Evolutionary conservation across 2,329 filamentous ascomycete genomes (phyloP), one percentile per base, ranked within the genome.

Genomic region (Phyllosticta paracitricarpa): DNA sequence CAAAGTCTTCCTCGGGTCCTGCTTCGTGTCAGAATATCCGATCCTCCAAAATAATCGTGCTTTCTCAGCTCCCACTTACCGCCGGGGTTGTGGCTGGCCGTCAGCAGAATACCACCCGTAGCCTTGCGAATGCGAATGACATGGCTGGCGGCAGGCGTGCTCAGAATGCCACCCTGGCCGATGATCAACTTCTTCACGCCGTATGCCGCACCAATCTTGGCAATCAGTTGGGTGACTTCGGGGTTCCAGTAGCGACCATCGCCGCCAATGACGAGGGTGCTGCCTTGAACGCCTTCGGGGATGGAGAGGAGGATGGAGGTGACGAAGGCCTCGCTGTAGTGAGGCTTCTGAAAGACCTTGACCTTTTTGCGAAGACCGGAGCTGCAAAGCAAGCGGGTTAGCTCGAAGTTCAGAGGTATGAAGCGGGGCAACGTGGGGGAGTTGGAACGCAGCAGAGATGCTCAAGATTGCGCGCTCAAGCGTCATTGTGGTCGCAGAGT

Each of bases 281-380:
- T 84, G 68, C 86, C 92, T 72, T 97, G 80, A 60, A 82, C 92
- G 65, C 94, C 94, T 77, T 99, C 94, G 33, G 94, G 94, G 70
- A 99, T 99, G 58, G 94, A 96, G 64, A 96, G 85, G 68, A 99
- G 84, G 74, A 97, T 96, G 76, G 91, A 93, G 66, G 93, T 83
- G 68, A 99, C 84, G 76, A 99, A 99, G 58, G 93, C 86, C 79
- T 99, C 94, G 77, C 90, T 92, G 83, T 99, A 99, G 79, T 99
- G 84, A 63, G 87, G 82, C 78, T 97, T 82, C 77, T 99, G 91
- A 82, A 99, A 99, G 74, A 96, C 89, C 72, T 90, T 91, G 79
- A 97, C 94, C 85, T 96, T 97, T 81, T 99, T 99, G 66, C 94
- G 91, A 76, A 99, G 91, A 77, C 94, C 94, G 68, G 94, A 99